Base-by-base conservation (phyloP, 169 alveolate species). In the Fabrea salina region DNA sequence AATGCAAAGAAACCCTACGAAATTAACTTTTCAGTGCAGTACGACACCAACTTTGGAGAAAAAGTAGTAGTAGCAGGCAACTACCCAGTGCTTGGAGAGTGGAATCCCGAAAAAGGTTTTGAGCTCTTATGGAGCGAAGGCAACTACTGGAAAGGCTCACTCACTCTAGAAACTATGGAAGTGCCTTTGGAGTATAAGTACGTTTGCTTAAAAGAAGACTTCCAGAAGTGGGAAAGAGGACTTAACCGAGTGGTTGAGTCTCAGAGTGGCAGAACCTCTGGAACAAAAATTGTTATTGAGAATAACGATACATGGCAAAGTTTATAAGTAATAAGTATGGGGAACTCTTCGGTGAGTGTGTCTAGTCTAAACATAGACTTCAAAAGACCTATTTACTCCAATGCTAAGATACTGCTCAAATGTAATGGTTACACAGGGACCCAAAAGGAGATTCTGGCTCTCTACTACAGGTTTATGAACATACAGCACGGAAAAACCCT, bases 211-310 rank as follows among this genome's bases (percentile, higher is more conserved):
- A 19, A 56, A 35, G 57, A 33, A 35, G 39, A 19, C 19, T 13
- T 32, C 19, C 57, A 22, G 4, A 64, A 33, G 41, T 64, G 75
- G 75, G 75, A 64, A 41, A 37, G 37, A 39, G 75, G 75, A 39
- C 57, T 19, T 0, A 64, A 64, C 39, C 16, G 54, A n/a, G n/a
- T n/a, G n/a, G n/a, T n/a, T n/a, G n/a, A n/a, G n/a, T n/a, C n/a
- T n/a, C n/a, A n/a, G n/a, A n/a, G n/a, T n/a, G n/a, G n/a, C n/a
- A n/a, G n/a, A n/a, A n/a, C n/a, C n/a, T n/a, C n/a, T n/a, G n/a
- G n/a, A n/a, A n/a, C n/a, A n/a, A n/a, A n/a, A n/a, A n/a, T n/a
- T n/a, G n/a, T n/a, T n/a, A n/a, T n/a, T n/a, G n/a, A n/a, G n/a
- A n/a, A n/a, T n/a, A n/a, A n/a, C n/a, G n/a, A n/a, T n/a, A n/a